These are phyloP conservation scores for Elaeis oleifera DNA, from an alignment of 202 grass and related monocot species.

Conservation along the genomic window DNA sequence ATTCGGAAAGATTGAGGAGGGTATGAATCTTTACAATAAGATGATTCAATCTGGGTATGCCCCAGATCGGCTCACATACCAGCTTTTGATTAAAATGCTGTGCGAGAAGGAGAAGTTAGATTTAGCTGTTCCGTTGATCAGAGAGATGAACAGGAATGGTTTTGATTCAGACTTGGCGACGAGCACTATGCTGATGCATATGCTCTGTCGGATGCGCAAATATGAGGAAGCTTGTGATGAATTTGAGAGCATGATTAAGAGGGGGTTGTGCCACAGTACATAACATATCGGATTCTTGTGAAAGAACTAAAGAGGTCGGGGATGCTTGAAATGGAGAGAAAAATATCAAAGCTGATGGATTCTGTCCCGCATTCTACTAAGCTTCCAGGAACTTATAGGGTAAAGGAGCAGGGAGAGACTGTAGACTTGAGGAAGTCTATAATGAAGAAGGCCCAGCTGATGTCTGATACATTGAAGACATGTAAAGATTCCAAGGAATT, in stretches of 20 bases:
- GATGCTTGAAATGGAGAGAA: slow-evolving; percentile 37
- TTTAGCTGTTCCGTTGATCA: slow-evolving; percentile 51
- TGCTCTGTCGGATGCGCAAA: slow-evolving; percentile 47
- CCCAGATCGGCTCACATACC: slow-evolving; percentile 44
- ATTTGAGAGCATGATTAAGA: slow-evolving; percentile 63
- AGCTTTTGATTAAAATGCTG: slow-evolving; percentile 68
- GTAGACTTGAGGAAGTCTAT: slow-evolving; percentile 46
- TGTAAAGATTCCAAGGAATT: slow-evolving; percentile 34
- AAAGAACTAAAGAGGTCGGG: slow-evolving; percentile 52
- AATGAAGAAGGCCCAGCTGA: slow-evolving; percentile 45
- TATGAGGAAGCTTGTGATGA: slow-evolving; percentile 55
- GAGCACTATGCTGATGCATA: slow-evolving; percentile 79
- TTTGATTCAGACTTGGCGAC: slow-evolving; percentile 61
- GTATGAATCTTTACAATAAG: slow-evolving; percentile 83
- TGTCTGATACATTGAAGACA: slow-evolving; percentile 59
- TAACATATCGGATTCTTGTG: slow-evolving; percentile 67
- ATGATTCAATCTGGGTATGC: slow-evolving; percentile 60
- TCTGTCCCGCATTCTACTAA: slow-evolving; percentile 70
- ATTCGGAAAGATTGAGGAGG: slow-evolving; percentile 42
- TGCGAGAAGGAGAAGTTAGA: slow-evolving; percentile 53
- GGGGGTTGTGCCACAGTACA: slow-evolving; percentile 67
- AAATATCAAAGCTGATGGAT: slow-evolving; percentile 49
- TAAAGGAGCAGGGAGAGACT: slow-evolving; percentile 36
- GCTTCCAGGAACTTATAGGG: slow-evolving; percentile 58
- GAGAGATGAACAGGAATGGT: slow-evolving; percentile 51